Conservation (phyloP, 345 rosid species). For the Eucalyptus erythrocorys region DNA sequence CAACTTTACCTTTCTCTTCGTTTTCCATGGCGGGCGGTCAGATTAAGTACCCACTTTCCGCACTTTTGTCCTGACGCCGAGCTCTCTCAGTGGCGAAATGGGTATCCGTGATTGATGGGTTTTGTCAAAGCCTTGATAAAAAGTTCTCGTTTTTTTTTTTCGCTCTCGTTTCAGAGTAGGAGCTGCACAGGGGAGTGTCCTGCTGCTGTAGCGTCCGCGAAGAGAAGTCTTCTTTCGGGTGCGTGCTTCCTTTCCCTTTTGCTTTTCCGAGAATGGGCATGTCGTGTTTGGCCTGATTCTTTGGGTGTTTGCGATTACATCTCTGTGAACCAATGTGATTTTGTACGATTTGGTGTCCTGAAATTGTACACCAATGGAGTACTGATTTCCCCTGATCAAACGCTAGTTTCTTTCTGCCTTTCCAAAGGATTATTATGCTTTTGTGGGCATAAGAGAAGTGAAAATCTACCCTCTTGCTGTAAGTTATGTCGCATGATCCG, state of each 20-base stretch:
- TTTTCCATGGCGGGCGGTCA: background rate
- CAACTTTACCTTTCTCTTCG: background rate
- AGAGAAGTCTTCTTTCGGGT: background rate
- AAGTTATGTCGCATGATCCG: background rate
- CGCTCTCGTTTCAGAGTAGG: background rate
- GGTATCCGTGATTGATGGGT: background rate
- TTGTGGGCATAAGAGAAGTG: background rate
- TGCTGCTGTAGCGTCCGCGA: background rate
- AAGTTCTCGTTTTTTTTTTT: background rate
- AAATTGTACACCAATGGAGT: background rate
- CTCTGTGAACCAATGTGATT: background rate
- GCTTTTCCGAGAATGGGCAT: background rate
- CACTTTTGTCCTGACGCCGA: background rate
- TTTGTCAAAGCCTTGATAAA: background rate
- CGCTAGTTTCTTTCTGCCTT: background rate
- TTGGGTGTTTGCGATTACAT: background rate
- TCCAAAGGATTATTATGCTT: background rate
- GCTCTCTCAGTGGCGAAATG: background rate
- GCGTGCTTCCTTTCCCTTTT: background rate
- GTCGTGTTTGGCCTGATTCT: background rate
- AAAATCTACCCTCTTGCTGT: background rate
- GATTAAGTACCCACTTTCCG: background rate
- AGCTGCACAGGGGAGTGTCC: background rate
- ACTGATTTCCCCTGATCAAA: background rate
- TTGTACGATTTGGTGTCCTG: background rate